These are phyloP conservation scores for Penstemon davidsonii DNA, from an alignment of 257 asterid genomes.

Conservation along the genomic window DNA sequence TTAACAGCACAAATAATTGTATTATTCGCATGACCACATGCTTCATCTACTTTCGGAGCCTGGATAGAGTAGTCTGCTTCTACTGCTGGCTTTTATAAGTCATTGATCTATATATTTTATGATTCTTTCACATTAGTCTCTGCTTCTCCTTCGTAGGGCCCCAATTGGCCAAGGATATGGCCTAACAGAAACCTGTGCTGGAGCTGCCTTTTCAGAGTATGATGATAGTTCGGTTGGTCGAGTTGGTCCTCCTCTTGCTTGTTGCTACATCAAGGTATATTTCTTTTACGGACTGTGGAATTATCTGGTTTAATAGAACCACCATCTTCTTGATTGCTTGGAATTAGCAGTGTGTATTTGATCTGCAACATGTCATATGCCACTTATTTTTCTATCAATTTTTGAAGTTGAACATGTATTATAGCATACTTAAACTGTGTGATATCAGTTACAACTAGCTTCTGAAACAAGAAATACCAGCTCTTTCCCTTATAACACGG, in stretches of 20 bases:
- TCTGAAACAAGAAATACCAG: conserved; percentile 10
- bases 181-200: conserved; percentile 91
- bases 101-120: conserved; percentile 11
- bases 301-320: conserved; percentile 6
- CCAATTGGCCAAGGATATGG: conserved; percentile 98
- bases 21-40: not conserved
- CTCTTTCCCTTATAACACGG: conserved; percentile 3
- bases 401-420: not conserved
- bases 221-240: conserved; percentile 88
- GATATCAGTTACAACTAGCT: conserved; percentile 12
- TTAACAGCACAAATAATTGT: not conserved
- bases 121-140: not conserved
- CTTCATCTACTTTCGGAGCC: conserved; percentile 9
- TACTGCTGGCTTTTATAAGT: conserved; percentile 14
- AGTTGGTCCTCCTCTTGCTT: conserved; percentile 97
- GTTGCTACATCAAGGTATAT: conserved; percentile 79
- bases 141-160: conserved; percentile 54
- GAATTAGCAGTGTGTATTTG: conserved; percentile 13
- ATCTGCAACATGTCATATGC: not conserved
- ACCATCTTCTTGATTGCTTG: conserved; percentile 10
- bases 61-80: conserved; percentile 9
- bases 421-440: not conserved
- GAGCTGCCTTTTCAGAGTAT: conserved; percentile 84
- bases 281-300: not conserved
- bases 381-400: conserved; percentile 22